Conservation (phyloP, 2,329 filamentous ascomycete species). For the Nothophoma quercina region DNA sequence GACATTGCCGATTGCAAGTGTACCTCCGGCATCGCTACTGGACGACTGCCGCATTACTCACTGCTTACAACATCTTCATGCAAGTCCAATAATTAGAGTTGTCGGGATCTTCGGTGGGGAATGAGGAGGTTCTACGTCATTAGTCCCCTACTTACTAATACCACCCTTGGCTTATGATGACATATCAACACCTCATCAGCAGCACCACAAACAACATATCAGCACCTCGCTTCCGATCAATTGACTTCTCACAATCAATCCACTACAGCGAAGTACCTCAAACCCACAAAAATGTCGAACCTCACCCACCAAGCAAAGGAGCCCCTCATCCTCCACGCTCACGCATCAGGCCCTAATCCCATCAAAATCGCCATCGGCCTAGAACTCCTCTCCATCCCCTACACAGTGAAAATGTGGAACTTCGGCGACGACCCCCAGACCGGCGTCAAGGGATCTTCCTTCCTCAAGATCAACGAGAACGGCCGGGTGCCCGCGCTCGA, state of each 20-base stretch:
- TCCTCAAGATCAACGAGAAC: conserved; percentile 49
- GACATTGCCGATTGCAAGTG: no score
- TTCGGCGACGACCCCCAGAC: conserved; percentile 48
- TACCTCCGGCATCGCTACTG: no score
- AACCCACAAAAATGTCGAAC: not conserved
- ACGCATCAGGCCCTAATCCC: conserved; percentile 47
- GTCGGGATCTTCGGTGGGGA: conserved; percentile 5
- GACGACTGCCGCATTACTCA: no score
- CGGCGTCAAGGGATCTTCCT: conserved; percentile 37
- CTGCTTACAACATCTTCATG: no score
- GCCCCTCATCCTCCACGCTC: conserved; percentile 22
- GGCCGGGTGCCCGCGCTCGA: conserved; percentile 53
- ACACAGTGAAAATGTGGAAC: conserved; percentile 50
- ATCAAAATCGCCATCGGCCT: conserved; percentile 57
- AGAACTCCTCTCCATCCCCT: conserved; percentile 54
- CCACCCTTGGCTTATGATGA: not conserved
- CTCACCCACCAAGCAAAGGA: no score
- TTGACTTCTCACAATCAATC: not conserved
- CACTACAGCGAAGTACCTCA: not conserved
- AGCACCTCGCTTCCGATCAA: no score
- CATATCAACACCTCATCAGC: not conserved
- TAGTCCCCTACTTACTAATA: conserved; percentile 4
- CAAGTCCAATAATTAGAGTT: not conserved
- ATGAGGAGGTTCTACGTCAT: not conserved
- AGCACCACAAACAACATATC: no score